phyloP scores from a whole-genome alignment of 1,284 basidiomycete species.

The Trametes sp. region DNA sequence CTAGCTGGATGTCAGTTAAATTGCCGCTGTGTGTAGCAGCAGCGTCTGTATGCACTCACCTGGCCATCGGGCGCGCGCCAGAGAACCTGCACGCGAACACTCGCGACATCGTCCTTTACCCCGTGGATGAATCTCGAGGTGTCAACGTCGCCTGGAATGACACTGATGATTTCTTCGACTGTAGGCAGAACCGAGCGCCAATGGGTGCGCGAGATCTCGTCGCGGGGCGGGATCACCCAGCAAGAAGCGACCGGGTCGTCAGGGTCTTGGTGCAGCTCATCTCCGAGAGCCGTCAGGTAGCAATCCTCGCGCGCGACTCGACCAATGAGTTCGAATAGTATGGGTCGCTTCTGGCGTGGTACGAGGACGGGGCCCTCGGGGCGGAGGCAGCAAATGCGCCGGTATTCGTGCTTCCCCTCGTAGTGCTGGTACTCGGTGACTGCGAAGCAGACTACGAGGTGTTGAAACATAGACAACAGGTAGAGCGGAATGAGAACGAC shows the following conservation, averaged over 20 bases:
- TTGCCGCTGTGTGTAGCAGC: too few species aligned
- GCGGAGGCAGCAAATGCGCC: neutral
- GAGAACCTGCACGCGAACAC: neutral
- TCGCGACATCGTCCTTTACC: neutral
- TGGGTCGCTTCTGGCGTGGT: neutral
- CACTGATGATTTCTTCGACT: neutral
- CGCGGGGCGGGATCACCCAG: neutral
- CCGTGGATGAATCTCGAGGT: neutral
- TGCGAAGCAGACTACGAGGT: neutral
- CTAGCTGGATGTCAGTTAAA: too few species aligned
- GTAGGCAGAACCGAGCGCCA: neutral
- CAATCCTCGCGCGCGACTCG: neutral
- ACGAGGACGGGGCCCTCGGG: neutral
- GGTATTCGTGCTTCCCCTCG: neutral
- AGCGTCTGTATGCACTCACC: neutral
- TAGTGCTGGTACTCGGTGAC: neutral
- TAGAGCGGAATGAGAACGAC: neutral
- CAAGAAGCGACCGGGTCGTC: neutral
- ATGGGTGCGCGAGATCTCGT: neutral
- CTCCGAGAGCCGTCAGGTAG: neutral
- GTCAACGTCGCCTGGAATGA: neutral
- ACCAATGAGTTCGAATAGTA: neutral
- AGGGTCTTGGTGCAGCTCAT: neutral
- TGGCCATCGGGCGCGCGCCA: neutral
- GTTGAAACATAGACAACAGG: neutral